Evolutionary conservation across 306 rosid species (phyloP), one percentile per base, ranked within the genome.

Genomic region (Astragalus glycyphyllos): DNA sequence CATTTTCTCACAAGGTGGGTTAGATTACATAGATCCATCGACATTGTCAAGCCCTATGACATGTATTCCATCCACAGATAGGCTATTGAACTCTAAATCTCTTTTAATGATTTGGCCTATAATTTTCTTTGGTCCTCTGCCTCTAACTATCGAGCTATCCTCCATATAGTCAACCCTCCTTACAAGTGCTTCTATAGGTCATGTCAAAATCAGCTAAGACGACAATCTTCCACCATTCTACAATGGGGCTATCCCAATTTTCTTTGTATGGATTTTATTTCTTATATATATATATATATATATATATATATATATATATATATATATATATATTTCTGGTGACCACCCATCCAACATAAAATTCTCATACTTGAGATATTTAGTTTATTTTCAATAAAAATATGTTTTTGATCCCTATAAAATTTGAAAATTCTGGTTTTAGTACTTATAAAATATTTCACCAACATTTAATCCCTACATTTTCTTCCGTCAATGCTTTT

Each of bases 231-330:
- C 63, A 34, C 10, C 63, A 31, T 32, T 53, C 63, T 58, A 32
- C 35, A 58, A 58, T 58, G 63, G 63, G 23, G 11, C 44, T 11
- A 32, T 9, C 23, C 16, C 42, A 58, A 58, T 32, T 58, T 58
- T 58, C 62, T 29, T 26, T 12, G 9, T 3, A 29, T 5, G 1
- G 35, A 55, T 29, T 26, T 34, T 55, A 55, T 55, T 55, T 29
- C 60, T 2, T 0, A 26, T 3, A 26, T 3, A 26, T 23, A 55
- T 10, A 55, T 56, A 11, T 54, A 10, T 20, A 20, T 54, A 7
- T 55, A 26, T 3, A 26, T 2, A 23, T 2, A 23, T 17, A 54
- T 10, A 54, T 56, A 23, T 2, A 23, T 2, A 23, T 2, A 23
- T 17, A 54, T 10, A 55, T 56, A 11, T 54, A 10, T 20, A 20